Base-by-base conservation (phyloP, 108 stramenopile species). In the Mayamaea pseudoterrestris region DNA sequence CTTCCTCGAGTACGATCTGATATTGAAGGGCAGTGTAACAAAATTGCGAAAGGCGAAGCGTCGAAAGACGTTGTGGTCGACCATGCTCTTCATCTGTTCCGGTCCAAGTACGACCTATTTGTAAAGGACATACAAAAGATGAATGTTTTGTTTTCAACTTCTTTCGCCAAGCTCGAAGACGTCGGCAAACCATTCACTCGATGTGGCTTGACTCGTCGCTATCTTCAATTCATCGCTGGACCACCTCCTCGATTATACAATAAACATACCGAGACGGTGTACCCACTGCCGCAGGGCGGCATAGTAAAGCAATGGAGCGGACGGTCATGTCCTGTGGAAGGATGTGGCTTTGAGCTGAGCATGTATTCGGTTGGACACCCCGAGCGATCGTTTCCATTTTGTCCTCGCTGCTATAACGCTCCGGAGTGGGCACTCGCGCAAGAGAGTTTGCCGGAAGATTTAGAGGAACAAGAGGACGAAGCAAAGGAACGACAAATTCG, bases 1-100 rank as follows among this genome's bases (percentile, higher is more conserved):
- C 61, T 91, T 5, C 93, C 93, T 1, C 58, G 68, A 49, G 78
- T 93, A 16, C 66, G 95, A 42, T 77, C 89, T 2, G 81, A 83
- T 46, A 94, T 93, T 55, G 95, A 93, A 69, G 69, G 63, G 22
- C 68, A 91, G 36, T 93, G 90, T 69, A 77, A 75, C 47, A 72
- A 63, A 32, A 89, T 96, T 51, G 83, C 92, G 9, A 86, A 78
- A 50, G 90, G 90, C 6, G 56, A 84, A 30, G 70, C 76, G 17
- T 44, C 61, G n/a, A 70, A 63, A 41, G 79, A 83, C 14, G 54
- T 46, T 16, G 83, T 91, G 5, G 72, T 86, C 11, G 44, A 53
- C 29, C 60, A 60, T 24, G 81, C 84, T 0, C 78, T 85, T 27
- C 61, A 77, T 5, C 40, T 78, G n/a, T 92, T 92, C 49, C 57